Evolutionary conservation across 345 rosid species (phyloP).

Genomic region (Bruguiera parviflora): DNA sequence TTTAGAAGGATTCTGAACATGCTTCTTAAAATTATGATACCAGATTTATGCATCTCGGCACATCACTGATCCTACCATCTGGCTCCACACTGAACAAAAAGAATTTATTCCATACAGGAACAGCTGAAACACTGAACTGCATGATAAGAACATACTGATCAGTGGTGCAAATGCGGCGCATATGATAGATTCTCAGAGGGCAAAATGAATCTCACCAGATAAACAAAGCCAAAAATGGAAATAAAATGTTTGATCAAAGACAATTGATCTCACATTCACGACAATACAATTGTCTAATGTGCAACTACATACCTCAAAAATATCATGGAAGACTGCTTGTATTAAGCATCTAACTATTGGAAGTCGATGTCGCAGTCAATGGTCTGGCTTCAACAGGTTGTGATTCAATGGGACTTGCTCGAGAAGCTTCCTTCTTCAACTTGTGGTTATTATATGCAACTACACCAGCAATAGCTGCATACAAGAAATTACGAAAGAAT

Average conservation of each 20-base stretch:
- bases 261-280: background rate
- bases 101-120: no score
- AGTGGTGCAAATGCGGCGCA: background rate
- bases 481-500: background rate
- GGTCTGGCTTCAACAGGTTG: conserved; percentile 44
- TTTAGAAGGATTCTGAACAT: no score
- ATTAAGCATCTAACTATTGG: conserved; percentile 23
- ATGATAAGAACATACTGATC: no score
- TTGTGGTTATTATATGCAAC: conserved; percentile 94
- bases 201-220: background rate
- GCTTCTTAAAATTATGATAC: no score
- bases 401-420: conserved; percentile 23
- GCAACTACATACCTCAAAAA: conserved; percentile 27
- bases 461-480: conserved; percentile 85
- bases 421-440: conserved; percentile 78
- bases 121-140: no score
- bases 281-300: background rate
- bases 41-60: no score
- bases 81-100: no score
- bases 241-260: background rate
- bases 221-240: background rate
- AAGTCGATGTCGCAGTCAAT: conserved; percentile 30
- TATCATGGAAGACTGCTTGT: background rate
- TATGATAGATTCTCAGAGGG: conserved; percentile 1
- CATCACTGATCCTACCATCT: no score